Evolutionary conservation across 768 basidiomycete genomes (phyloP).

Genomic region (Calocera cornea): DNA sequence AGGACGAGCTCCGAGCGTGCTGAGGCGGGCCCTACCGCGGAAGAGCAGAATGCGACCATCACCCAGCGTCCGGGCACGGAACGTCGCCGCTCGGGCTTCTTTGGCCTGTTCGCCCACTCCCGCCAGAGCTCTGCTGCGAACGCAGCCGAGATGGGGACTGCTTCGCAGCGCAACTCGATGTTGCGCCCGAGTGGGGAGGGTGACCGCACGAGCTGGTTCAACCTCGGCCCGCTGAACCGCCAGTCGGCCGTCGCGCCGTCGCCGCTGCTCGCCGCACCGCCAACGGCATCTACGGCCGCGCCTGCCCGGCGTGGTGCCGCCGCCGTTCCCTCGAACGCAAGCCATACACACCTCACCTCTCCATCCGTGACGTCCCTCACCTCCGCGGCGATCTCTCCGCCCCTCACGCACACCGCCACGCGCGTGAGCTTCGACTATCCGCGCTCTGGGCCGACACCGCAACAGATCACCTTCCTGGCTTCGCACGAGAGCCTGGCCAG

Average conservation of each 20-base stretch:
- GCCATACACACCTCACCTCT: conserved; percentile 11
- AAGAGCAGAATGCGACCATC: neutral
- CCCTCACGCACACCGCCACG: conserved; percentile 56
- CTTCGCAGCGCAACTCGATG: neutral
- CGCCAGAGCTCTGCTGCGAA: neutral
- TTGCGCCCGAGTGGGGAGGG: neutral
- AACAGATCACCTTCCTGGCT: conserved; percentile 53
- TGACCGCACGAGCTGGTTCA: neutral
- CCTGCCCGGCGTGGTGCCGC: neutral
- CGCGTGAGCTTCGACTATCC: conserved; percentile 63
- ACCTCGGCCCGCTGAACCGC: neutral
- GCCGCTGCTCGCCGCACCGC: neutral
- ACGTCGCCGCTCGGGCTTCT: neutral
- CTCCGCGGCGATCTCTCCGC: conserved; percentile 44
- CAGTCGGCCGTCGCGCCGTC: neutral
- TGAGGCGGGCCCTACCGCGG: neutral
- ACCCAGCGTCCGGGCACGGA: neutral
- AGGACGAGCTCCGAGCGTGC: neutral
- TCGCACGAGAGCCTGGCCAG: conserved; percentile 49
- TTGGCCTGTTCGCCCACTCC: neutral
- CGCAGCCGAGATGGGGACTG: neutral
- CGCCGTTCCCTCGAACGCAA: conserved; percentile 8
- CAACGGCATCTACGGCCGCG: conserved; percentile 23
- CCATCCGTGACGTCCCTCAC: conserved; percentile 58
- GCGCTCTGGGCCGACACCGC: conserved; percentile 45